Base-by-base conservation (phyloP, 1,284 basidiomycete genomes). In the Pascua sp. region DNA sequence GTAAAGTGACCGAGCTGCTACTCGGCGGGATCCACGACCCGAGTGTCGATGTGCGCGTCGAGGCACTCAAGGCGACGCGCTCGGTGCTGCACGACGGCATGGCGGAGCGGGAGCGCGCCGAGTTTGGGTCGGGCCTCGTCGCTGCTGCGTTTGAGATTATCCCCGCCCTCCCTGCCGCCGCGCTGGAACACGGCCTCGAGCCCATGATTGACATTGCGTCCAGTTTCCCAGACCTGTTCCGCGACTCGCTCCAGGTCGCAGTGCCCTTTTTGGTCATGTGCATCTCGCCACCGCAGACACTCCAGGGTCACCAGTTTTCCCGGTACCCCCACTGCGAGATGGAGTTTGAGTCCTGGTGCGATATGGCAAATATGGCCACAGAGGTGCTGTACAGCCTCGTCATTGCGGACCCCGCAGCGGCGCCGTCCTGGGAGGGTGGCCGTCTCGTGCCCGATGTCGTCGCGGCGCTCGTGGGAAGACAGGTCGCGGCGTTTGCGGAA, bases 301-400 rank as follows among this genome's bases (percentile, higher is more conserved):
- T 63, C 11, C 57, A 61, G 32, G 59, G 57, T 0, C 55, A 66
- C 47, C 42, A 60, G 32, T 72, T 70, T 48, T 69, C 67, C 2
- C 62, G 61, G 8, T 70, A 68, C 56, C 64, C 65, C 1, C 66
- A 63, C 16, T 55, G 60, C 13, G 43, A 53, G 16, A 57, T 67
- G 66, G 56, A 50, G 72, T 73, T 89, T 42, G 88, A 90, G 65
- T 86, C 86, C 0, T 90, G 90, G 87, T 84, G 86, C 17, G 87
- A 89, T 72, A 79, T 91, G 32, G 85, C 10, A 80, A 86, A 70
- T 53, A 70, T 74, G 32, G 70, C 73, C 5, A 65, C 68, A 18
- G 75, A 77, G 59, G 65, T 78, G 18, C 50, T 78, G 18, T 58
- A 73, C 24, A 63, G 66, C 5, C 59, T 77, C 10, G 55, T 64